A percentile compares a stretch with the other conserved stretches of the same genome.
Conservation (phyloP, 352 stramenopile genomes). For the Lagenidium giganteum region DNA sequence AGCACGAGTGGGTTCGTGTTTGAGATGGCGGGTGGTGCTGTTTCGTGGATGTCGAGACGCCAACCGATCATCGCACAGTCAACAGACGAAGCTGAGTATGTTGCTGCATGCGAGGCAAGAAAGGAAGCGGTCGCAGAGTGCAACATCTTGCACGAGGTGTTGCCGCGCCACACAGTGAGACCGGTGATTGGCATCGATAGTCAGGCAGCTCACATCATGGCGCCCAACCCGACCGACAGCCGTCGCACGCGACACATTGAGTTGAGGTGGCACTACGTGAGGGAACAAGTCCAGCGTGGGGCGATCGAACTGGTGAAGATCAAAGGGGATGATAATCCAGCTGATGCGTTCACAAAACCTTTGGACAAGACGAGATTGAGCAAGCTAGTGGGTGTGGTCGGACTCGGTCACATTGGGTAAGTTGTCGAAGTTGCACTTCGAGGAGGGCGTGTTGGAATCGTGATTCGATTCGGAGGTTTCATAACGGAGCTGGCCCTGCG, state of each 20-base stretch:
- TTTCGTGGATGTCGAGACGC: slow-evolving; percentile 2
- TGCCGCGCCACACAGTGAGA: not conserved
- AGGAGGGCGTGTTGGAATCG: too few relatives aligned
- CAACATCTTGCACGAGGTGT: slow-evolving; percentile 5
- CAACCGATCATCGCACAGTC: slow-evolving; percentile 7
- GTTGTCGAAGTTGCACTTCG: too few relatives aligned
- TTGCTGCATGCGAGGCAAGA: slow-evolving; percentile 9
- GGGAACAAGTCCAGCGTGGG: slow-evolving; percentile 1
- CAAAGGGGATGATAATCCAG: slow-evolving; percentile 1
- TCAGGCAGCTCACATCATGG: slow-evolving; percentile 1
- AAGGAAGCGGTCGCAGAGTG: slow-evolving; percentile 4
- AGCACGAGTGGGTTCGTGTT: slow-evolving; percentile 9
- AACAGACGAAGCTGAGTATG: slow-evolving; percentile 9
- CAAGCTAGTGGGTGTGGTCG: too few relatives aligned
- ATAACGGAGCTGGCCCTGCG: too few relatives aligned
- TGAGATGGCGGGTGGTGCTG: slow-evolving; percentile 1
- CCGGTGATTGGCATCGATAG: slow-evolving; percentile 7
- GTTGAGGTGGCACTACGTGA: slow-evolving; percentile 8
- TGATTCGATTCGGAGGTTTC: too few relatives aligned
- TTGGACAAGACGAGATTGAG: slow-evolving; percentile 14
- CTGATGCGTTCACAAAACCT: slow-evolving; percentile 9
- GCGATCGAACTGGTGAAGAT: not conserved
- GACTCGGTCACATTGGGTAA: too few relatives aligned
- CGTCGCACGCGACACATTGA: slow-evolving; percentile 7
- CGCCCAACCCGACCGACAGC: slow-evolving; percentile 8